Evolutionary conservation across 2,329 filamentous ascomycete species (phyloP).

Genomic region (Lasiodiplodia gonubiensis): DNA sequence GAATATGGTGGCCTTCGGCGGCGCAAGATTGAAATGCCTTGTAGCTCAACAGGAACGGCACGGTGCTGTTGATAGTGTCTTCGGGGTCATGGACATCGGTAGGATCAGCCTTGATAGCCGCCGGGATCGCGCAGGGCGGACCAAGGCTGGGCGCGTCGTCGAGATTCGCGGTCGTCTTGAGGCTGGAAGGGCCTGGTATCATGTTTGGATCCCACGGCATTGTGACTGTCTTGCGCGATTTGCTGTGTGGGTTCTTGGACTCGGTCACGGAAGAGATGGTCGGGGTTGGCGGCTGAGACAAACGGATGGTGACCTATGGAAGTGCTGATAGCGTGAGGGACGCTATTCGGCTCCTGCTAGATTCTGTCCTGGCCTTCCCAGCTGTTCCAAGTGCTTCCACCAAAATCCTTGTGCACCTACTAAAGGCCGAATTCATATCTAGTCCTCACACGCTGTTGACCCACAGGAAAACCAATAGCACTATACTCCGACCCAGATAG

Average conservation of each 20-base stretch:
- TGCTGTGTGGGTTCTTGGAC: not conserved
- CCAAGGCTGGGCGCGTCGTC: not conserved
- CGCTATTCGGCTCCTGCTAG: too few relatives aligned
- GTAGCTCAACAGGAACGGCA: not conserved
- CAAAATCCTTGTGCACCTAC: too few relatives aligned
- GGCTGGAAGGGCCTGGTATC: not conserved
- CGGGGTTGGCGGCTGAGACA: not conserved
- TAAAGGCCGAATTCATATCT: too few relatives aligned
- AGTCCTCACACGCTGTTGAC: too few relatives aligned
- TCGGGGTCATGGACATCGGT: not conserved
- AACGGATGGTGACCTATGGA: too few relatives aligned
- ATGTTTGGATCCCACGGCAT: not conserved
- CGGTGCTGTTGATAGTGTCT: not conserved
- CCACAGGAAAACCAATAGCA: too few relatives aligned
- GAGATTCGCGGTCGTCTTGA: not conserved
- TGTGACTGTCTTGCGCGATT: not conserved
- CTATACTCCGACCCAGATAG: too few relatives aligned
- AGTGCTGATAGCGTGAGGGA: too few relatives aligned
- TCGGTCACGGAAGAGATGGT: not conserved
- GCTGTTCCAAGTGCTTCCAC: too few relatives aligned
- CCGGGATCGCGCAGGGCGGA: not conserved
- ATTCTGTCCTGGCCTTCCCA: too few relatives aligned
- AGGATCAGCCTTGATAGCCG: not conserved
- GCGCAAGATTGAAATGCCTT: not conserved
- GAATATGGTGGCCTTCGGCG: not conserved